Evolutionary conservation across 129 eudicot species (phyloP).

Genomic region (Saussurea involucrata): DNA sequence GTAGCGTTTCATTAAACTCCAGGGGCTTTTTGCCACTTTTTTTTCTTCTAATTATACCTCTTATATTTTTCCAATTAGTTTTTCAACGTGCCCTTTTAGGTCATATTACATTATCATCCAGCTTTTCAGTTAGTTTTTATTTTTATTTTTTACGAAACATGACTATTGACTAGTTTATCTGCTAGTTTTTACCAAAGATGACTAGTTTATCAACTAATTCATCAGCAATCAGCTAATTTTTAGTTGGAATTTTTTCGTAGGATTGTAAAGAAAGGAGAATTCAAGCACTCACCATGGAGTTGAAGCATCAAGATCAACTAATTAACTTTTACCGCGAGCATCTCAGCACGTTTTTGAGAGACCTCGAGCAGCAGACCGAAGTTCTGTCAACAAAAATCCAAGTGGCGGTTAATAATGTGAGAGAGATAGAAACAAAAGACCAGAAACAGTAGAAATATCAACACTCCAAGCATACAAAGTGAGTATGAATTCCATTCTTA

Average conservation of each 20-base stretch:
- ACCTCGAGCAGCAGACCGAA: slow-evolving; percentile 42
- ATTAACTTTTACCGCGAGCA: slow-evolving; percentile 47
- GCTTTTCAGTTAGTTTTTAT: too few species aligned
- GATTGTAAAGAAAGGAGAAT: slow-evolving; percentile 51
- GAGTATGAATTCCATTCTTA: slow-evolving; percentile 3
- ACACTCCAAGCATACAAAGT: background rate
- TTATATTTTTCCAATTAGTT: background rate
- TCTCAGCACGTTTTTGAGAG: slow-evolving; percentile 34
- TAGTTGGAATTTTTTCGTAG: slow-evolving; percentile 24
- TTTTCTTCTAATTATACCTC: background rate
- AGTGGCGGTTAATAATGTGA: slow-evolving; percentile 41
- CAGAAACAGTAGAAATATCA: slow-evolving; percentile 4
- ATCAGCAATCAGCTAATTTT: background rate
- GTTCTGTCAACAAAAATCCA: slow-evolving; percentile 44
- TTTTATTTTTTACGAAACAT: too few species aligned
- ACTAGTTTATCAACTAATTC: too few species aligned
- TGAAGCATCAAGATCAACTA: slow-evolving; percentile 52
- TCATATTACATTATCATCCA: too few species aligned
- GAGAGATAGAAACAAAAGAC: slow-evolving; percentile 41
- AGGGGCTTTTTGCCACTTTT: background rate
- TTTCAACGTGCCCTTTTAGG: background rate
- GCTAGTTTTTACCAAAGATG: too few species aligned
- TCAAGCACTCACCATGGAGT: slow-evolving; percentile 48
- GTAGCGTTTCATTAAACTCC: background rate
- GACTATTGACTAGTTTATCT: too few species aligned